These are phyloP conservation scores for Achaetomium macrosporum DNA, from an alignment of 2,329 filamentous ascomycete genomes.

Conservation along the genomic window DNA sequence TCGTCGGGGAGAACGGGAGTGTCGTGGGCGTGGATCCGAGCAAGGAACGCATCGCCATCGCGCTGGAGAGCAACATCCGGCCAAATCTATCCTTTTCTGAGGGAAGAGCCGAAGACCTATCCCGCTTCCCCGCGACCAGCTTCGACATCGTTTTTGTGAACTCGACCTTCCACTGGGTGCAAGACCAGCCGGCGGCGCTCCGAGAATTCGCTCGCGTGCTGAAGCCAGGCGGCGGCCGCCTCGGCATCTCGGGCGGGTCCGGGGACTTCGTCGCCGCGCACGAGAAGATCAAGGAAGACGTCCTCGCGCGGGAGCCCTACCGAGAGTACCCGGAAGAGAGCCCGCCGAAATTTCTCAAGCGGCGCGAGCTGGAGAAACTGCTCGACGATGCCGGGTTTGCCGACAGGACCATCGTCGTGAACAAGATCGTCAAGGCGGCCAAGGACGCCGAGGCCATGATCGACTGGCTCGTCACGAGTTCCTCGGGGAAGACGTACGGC, in stretches of 20 bases:
- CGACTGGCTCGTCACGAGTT: slow-evolving; percentile 5
- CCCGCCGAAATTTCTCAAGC: background rate
- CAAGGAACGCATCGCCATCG: slow-evolving; percentile 3
- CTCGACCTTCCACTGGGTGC: slow-evolving; percentile 7
- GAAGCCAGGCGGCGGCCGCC: background rate
- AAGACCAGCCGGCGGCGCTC: background rate
- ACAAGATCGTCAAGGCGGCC: background rate
- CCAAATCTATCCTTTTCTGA: background rate
- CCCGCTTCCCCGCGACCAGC: background rate
- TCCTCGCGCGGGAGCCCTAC: slow-evolving; percentile 3
- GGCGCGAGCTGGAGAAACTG: background rate
- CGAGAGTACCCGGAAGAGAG: background rate
- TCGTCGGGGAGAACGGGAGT: background rate
- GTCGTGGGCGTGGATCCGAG: slow-evolving; percentile 4
- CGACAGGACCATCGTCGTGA: background rate
- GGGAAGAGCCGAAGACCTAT: slow-evolving; percentile 3
- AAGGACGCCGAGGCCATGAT: background rate
- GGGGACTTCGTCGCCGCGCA: slow-evolving; percentile 1
- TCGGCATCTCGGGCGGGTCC: slow-evolving; percentile 7
- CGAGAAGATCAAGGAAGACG: slow-evolving; percentile 1
- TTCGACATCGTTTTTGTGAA: slow-evolving; percentile 7
- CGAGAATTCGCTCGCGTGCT: slow-evolving; percentile 1
- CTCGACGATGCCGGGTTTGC: background rate
- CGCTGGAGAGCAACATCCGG: background rate
- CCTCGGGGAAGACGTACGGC: slow-evolving; percentile 5